Base-by-base conservation (phyloP, 2,329 filamentous ascomycete genomes). In the Sporothrix variecibatus region DNA sequence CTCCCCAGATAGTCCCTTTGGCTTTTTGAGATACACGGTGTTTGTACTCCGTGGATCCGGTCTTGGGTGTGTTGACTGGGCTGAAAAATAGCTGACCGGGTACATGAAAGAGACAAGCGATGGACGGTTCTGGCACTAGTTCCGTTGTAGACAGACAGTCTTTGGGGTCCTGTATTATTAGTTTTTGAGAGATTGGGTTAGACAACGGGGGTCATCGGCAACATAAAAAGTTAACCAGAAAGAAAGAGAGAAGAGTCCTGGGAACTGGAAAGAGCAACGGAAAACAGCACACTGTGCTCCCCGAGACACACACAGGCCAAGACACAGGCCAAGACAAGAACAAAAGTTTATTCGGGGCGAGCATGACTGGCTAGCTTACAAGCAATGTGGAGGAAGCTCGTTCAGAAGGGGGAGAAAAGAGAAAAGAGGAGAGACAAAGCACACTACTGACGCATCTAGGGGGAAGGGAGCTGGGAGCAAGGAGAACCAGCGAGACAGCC, bases 191-290 rank as follows among this genome's bases (percentile, higher is more conserved):
- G 3, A 43, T 43, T 67, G 15, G n/a, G 62, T 67, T 46, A 46
- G 60, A 58, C 43, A 28, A 46, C 62, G 62, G 62, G 60, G n/a
- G 34, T 26, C 60, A 65, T 65, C 60, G 60, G 60, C 60, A 40
- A 12, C 8, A 65, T 65, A 34, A 65, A 65, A n/a, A 65, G 2
- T 12, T 3, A 12, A 3, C 7, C 11, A 23, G 11, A 56, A 11
- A 12, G 23, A 26, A 26, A 26, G n/a, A 53, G 7, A 43, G 11
- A 49, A 3, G 34, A 34, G 5, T 34, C 34, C 46, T 20, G 3
- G 17, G n/a, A 51, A 51, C 17, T 51, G 15, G 6, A 51, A 51
- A 20, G 46, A 51, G 17, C 2, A 26, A 1, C n/a, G 26, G 51
- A 56, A 26, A 26, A 56, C n/a, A 56, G 51, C 51, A 56, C 51